Base-by-base conservation (phyloP, 768 basidiomycete species). In the Clitopilus passeckerianus region DNA sequence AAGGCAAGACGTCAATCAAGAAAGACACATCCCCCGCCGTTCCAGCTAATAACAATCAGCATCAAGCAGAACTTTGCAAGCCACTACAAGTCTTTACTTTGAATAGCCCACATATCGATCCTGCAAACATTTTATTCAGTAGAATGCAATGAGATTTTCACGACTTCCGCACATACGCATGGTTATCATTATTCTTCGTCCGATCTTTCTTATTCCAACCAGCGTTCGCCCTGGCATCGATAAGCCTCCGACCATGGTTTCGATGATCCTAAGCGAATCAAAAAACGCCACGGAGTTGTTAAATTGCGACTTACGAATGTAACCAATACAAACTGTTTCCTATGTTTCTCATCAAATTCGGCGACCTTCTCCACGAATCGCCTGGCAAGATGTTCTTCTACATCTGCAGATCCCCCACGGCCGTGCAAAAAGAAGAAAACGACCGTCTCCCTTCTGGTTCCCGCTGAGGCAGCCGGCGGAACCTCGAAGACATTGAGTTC, bases 21-120 rank as follows among this genome's bases (percentile, higher is more conserved):
- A 89, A 86, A 0, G 89, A 88, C 6, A 94, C 80, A 66, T 95
- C 94, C 35, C 80, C 74, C 1, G 86, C 84, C 0, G 91, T 88
- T 1, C 91, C 92, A 55, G 67, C 79, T 80, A 50, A n/a, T 20
- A 22, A 8, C 16, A 33, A 15, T 34, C 22, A 61, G 34, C 56
- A 54, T 43, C 41, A 23, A 34, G 22, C 8, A 34, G 41, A 33
- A 6, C 20, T 30, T 9, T 18, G 12, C 12, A 18, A 33, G 50
- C 35, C 52, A 27, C 23, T 16, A 20, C 41, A 43, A 50, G 33
- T 9, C 9, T 72, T 56, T 60, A 79, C 79, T 64, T 67, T 79
- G 77, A 2, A 78, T 79, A 7, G 74, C 65, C 60, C 78, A 80
- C 80, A 82, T 82, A 59, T 82, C 80, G 20, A 75, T 57, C 14